Evolutionary conservation across 2,329 filamentous ascomycete species (phyloP), one percentile per base, ranked within the genome.

Genomic region (Fusarium annulatum): DNA sequence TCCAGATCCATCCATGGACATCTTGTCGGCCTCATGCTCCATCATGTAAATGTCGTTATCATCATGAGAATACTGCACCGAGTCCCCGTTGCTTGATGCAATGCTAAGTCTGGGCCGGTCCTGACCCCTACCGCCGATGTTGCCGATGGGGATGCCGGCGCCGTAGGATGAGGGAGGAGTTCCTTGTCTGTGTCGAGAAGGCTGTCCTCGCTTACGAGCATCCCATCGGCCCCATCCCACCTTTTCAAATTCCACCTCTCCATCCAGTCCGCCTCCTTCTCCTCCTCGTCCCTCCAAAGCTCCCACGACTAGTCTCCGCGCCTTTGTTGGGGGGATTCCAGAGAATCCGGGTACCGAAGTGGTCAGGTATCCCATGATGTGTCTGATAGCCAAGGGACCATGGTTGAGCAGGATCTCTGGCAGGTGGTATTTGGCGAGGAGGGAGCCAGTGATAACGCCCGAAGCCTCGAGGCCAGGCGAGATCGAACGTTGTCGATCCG

Each of bases 161-260:
- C 84, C 82, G 76, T 85, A 86, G 33, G 83, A 84, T 38, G 82
- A 82, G 62, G 81, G 78, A 75, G 81, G 82, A 78, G 82, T 81
- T 80, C 81, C 79, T 75, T 77, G 85, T 80, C 81, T 85, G 67
- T 85, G 81, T 72, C 86, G 85, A 70, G 85, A 77, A 48, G 88
- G 85, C 70, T 93, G 89, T 61, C 92, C 93, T 77, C 90, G 90
- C 80, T 90, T 88, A 80, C 91, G 91, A 70, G 95, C 96, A 82
- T 97, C 93, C 96, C 96, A 99, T 75, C 95, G 91, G 67, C 96
- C 96, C 96, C 96, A 98, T 79, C 96, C 96, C 67, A 98, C 94
- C 87, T 98, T 98, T 82, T 97, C 93, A 80, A 97, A 98, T 80
- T 92, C 88, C 78, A 96, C 92, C 76, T 94, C 91, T 74, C 92